phyloP scores from a whole-genome alignment of 2,329 filamentous ascomycete species.

The Rhexocercosporidium sp. region DNA sequence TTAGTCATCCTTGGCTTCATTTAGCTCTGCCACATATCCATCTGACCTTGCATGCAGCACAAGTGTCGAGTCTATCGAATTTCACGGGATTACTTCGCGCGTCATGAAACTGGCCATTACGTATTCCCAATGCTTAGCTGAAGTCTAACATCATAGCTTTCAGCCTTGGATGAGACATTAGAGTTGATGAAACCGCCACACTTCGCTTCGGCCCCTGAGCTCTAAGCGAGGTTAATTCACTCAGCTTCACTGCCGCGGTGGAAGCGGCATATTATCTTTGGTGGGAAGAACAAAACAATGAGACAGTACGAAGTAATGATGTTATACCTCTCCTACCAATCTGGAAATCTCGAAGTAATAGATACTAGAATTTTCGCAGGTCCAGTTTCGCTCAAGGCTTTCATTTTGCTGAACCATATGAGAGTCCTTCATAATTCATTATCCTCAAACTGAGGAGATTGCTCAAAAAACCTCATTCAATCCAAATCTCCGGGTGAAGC shows the following conservation, averaged over 20 bases:
- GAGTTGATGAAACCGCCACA: background rate
- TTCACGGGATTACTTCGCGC: too few relatives aligned
- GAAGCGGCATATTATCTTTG: background rate
- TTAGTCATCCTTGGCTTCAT: slow-evolving; percentile 6
- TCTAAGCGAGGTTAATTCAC: background rate
- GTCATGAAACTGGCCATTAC: background rate
- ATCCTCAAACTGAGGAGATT: background rate
- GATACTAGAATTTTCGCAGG: too few relatives aligned
- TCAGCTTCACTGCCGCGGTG: background rate
- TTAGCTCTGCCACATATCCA: background rate
- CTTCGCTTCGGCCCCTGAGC: slow-evolving; percentile 1
- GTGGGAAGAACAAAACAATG: background rate
- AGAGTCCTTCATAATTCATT: too few relatives aligned
- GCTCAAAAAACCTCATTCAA: background rate
- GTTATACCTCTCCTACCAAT: too few relatives aligned
- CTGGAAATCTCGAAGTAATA: too few relatives aligned
- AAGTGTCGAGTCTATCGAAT: background rate
- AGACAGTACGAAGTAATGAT: too few relatives aligned
- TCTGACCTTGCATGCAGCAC: background rate
- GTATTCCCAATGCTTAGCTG: background rate
- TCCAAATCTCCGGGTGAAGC: slow-evolving; percentile 23
- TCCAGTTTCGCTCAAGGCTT: too few relatives aligned
- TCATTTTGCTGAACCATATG: too few relatives aligned
- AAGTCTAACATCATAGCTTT: background rate
- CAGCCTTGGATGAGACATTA: background rate